Evolutionary conservation across 192 early-diverging fungal genomes (phyloP), one percentile per base, ranked within the genome.

Genomic region (Umbelopsis sp.): DNA sequence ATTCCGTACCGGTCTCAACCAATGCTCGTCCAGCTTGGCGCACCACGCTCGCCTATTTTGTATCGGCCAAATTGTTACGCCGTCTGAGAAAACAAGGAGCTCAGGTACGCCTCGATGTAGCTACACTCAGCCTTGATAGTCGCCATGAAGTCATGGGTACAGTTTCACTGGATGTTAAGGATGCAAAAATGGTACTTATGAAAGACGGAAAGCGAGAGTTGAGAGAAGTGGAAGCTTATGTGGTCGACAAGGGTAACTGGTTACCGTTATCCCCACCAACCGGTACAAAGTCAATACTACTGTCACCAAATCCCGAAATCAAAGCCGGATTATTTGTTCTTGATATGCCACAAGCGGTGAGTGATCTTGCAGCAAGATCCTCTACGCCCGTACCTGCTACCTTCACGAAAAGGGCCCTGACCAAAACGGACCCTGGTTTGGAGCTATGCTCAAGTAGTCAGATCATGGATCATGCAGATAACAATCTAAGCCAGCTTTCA

Each of bases 251-350:
- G n/a, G 77, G 77, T 32, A 66, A 68, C 17, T 78, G 77, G 77
- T 44, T 45, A 3, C 49, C 69, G 22, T 25, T 70, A 34, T 49
- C 34, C 24, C 68, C 45, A 14, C 21, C 24, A 38, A 14, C 49
- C 20, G 26, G 31, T 26, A 36, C 14, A 44, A 36, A 70, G 26
- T 22, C 47, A 51, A 22, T 12, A 0, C 14, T 74, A 25, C 32
- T 51, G 2, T 25, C 59, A 26, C 53, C 24, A 25, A 25, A 44
- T 38, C 41, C 56, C 29, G 44, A 73, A 45, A 38, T 78, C 1
- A 78, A 78, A 41, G 77, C 66, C 12, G 77, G 77, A 16, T 51
- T 78, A n/a, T 78, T 74, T 74, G 66, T 73, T n/a, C 71, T 78
- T 21, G 68, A 66, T 17, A 78, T 78, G 77, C 77, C 68, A 34